These are phyloP conservation scores for Vanrija sp. DNA, from an alignment of 1,284 basidiomycete species.

Conservation along the genomic window DNA sequence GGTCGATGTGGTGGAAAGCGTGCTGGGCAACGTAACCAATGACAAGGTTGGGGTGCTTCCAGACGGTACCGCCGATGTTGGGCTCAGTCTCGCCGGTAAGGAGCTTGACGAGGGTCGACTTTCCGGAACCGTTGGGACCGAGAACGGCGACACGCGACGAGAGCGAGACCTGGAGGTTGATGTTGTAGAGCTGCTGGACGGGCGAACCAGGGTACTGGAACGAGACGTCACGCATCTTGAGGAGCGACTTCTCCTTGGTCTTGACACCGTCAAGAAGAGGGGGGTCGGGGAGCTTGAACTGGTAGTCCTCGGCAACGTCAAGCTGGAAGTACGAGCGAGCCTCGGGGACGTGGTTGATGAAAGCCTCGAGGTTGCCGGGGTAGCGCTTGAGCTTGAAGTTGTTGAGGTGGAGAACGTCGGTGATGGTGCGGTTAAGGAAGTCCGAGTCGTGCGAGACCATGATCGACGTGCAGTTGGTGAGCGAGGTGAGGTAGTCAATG, in stretches of 20 bases:
- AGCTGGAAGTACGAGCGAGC: slow-evolving; percentile 98
- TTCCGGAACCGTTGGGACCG: slow-evolving; percentile 96
- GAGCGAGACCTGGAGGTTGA: slow-evolving; percentile 91
- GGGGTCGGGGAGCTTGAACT: slow-evolving; percentile 92
- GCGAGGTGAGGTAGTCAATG: slow-evolving; percentile 85
- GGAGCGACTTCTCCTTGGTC: slow-evolving; percentile 96
- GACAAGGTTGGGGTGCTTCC: slow-evolving; percentile 99
- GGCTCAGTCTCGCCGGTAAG: slow-evolving; percentile 96
- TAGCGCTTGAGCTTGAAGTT: slow-evolving; percentile 98
- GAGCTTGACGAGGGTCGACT: slow-evolving; percentile 97
- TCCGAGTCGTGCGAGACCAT: slow-evolving; percentile 98
- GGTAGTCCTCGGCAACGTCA: slow-evolving; percentile 89
- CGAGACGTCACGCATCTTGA: slow-evolving; percentile 97
- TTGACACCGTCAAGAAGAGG: slow-evolving; percentile 98
- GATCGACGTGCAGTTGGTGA: slow-evolving; percentile 91
- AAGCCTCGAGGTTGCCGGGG: slow-evolving; percentile 94
- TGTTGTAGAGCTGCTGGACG: slow-evolving; percentile 88
- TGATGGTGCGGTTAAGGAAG: slow-evolving; percentile 99
- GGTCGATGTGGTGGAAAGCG: slow-evolving; percentile 98
- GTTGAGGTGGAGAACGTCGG: slow-evolving; percentile 97
- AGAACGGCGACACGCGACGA: slow-evolving; percentile 96
- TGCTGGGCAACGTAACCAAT: slow-evolving; percentile 98
- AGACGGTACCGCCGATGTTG: slow-evolving; percentile 93
- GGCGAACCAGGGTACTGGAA: slow-evolving; percentile 90
- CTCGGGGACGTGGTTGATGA: slow-evolving; percentile 91